Conservation (phyloP, 768 basidiomycete genomes). For the Lentinus brumalis region DNA sequence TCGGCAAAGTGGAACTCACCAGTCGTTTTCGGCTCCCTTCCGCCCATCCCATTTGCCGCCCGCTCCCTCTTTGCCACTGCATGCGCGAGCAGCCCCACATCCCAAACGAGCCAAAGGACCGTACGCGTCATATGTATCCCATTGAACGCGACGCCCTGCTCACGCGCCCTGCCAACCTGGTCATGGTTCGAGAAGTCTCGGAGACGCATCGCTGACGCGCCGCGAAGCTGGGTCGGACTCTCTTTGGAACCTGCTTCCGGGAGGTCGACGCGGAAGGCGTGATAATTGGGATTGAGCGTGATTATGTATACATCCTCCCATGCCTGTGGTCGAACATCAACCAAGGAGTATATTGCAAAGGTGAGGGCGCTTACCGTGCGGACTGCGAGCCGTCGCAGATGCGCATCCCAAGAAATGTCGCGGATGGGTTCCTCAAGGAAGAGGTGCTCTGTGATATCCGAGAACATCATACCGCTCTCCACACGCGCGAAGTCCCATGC, state of each 20-base stretch:
- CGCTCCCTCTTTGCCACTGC: conserved; percentile 1
- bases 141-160: conserved; percentile 7
- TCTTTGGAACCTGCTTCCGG: too few species aligned
- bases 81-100: conserved; percentile 12
- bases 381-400: conserved; percentile 16
- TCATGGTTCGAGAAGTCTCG: conserved; percentile 22
- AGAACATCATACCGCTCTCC: conserved; percentile 10
- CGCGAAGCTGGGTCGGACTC: background rate
- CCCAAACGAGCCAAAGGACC: conserved; percentile 24
- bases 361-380: conserved; percentile 17
- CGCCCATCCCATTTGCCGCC: background rate
- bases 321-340: conserved; percentile 5
- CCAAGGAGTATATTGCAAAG: background rate
- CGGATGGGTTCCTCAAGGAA: conserved; percentile 21
- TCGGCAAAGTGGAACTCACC: too few species aligned
- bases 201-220: conserved; percentile 11
- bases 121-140: conserved; percentile 24
- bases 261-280: background rate
- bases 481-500: conserved; percentile 22
- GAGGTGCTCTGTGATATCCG: conserved; percentile 19
- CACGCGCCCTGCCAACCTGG: conserved; percentile 3
- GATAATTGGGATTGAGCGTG: conserved; percentile 16
- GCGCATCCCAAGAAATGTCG: conserved; percentile 23
- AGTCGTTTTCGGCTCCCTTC: too few species aligned
- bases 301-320: conserved; percentile 24